Evolutionary conservation across 352 stramenopile genomes (phyloP).

Genomic region (Blastocystis sp.): DNA sequence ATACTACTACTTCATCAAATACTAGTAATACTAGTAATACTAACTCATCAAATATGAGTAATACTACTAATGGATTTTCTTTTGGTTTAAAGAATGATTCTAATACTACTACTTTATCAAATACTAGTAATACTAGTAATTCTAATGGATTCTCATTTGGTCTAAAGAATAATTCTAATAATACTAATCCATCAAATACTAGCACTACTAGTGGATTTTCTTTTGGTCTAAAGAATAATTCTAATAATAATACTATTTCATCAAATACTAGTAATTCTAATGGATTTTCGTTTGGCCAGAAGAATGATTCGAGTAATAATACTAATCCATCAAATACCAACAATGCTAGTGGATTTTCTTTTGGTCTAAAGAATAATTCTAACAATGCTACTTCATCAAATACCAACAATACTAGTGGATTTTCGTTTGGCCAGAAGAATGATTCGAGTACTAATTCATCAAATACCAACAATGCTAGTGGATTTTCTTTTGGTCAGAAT

Average conservation of each 20-base stretch:
- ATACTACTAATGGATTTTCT: too few species aligned
- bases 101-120: too few species aligned
- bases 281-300: background rate
- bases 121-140: too few species aligned
- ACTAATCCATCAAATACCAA: background rate
- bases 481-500: too few species aligned
- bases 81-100: too few species aligned
- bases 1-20: too few species aligned
- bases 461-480: too few species aligned
- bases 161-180: background rate
- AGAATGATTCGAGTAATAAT: background rate
- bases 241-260: background rate
- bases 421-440: background rate
- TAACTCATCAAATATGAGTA: too few species aligned
- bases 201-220: background rate
- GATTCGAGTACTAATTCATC: too few species aligned
- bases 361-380: background rate
- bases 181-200: background rate
- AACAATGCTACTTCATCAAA: background rate
- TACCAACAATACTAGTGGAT: background rate
- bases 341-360: background rate
- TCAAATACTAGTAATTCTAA: background rate
- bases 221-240: background rate
- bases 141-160: background rate
- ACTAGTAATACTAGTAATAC: background rate